phyloP scores from a whole-genome alignment of 495 filamentous ascomycete species.

The Platismatia glauca region DNA sequence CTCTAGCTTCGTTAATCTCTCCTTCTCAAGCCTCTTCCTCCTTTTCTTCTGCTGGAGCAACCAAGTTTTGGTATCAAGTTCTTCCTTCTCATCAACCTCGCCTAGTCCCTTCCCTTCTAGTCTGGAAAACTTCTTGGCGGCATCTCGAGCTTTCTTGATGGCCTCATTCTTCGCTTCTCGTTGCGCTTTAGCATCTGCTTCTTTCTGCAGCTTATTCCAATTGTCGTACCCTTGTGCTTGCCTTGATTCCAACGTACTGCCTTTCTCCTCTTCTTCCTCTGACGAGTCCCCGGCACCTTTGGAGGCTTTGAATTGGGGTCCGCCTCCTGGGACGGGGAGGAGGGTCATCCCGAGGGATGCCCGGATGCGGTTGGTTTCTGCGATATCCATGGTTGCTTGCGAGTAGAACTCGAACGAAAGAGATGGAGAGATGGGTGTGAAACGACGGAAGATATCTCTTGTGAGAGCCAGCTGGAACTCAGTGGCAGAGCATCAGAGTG shows the following conservation, averaged over 20 bases:
- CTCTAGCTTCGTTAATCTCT: slow-evolving; percentile 51
- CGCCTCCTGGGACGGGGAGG: slow-evolving; percentile 67
- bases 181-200: slow-evolving; percentile 56
- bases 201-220: slow-evolving; percentile 57
- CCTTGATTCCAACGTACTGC: slow-evolving; percentile 71
- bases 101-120: slow-evolving; percentile 76
- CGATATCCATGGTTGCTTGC: slow-evolving; percentile 41
- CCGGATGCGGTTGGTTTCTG: slow-evolving; percentile 90
- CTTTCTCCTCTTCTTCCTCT: slow-evolving; percentile 57
- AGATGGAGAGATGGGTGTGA: not conserved
- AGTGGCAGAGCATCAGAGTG: not conserved
- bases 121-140: slow-evolving; percentile 60
- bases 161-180: slow-evolving; percentile 69
- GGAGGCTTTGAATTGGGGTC: slow-evolving; percentile 52
- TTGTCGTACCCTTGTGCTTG: slow-evolving; percentile 69
- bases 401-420: not conserved
- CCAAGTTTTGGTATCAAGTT: slow-evolving; percentile 75
- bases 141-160: slow-evolving; percentile 82
- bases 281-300: slow-evolving; percentile 38
- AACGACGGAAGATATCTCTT: not conserved
- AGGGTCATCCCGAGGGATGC: slow-evolving; percentile 83
- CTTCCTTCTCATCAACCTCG: slow-evolving; percentile 54
- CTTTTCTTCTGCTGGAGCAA: slow-evolving; percentile 78
- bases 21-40: slow-evolving; percentile 79
- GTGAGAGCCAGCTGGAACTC: not conserved